Percentiles rank a stretch among this genome's conserved stretches.
These are phyloP conservation scores for Malassezia slooffiae DNA, from an alignment of 1,284 basidiomycete species.

Conservation along the genomic window DNA sequence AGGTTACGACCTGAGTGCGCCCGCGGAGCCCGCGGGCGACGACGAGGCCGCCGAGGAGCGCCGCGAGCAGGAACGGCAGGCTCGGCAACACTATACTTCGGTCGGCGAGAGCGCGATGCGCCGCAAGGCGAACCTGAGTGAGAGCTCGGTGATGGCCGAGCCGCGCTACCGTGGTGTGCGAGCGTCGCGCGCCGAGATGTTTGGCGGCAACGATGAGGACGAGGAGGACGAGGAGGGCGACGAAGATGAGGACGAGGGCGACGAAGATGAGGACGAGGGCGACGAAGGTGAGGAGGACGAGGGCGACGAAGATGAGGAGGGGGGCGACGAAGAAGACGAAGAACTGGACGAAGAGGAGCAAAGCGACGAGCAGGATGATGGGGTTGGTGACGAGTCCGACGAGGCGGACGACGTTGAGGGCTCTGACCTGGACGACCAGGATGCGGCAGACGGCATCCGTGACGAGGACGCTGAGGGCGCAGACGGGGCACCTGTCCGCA, in stretches of 20 bases:
- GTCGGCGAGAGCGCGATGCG: conserved; percentile 26
- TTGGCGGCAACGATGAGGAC: conserved; percentile 18
- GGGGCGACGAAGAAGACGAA: conserved; percentile 2
- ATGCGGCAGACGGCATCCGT: not conserved
- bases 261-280: not conserved
- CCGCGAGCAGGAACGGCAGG: conserved; percentile 16
- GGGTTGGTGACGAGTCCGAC: conserved; percentile 11
- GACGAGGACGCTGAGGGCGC: not conserved
- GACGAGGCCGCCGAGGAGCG: conserved; percentile 14
- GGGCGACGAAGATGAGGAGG: conserved; percentile 11
- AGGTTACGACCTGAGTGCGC: conserved; percentile 2
- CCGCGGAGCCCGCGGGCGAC: conserved; percentile 15
- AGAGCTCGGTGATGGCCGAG: conserved; percentile 21
- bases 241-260: conserved; percentile 5
- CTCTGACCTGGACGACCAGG: not conserved
- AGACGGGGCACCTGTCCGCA: no score
- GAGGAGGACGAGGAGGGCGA: conserved; percentile 1
- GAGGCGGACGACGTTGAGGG: conserved; percentile 5
- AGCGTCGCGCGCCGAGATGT: conserved; percentile 27
- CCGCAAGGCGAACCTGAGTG: conserved; percentile 25
- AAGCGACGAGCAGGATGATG: conserved; percentile 6
- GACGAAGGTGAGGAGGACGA: conserved; percentile 10
- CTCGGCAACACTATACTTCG: conserved; percentile 29
- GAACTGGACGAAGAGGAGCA: conserved; percentile 16
- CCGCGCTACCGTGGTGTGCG: conserved; percentile 26